Conservation (phyloP, 345 rosid species). For the Syzygium aromaticum region DNA sequence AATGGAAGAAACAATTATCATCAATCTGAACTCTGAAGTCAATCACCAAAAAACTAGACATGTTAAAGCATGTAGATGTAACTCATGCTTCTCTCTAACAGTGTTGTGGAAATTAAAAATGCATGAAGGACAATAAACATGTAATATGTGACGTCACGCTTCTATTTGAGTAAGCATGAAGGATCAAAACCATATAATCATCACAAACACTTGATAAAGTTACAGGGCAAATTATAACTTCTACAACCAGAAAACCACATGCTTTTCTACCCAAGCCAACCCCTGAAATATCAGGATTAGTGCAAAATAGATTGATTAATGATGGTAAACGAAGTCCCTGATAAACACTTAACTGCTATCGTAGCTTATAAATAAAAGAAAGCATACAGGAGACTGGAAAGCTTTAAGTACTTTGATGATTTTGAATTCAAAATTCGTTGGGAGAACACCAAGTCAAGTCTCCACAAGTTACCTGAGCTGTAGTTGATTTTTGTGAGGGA, state of each 20-base stretch:
- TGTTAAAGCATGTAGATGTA: background rate
- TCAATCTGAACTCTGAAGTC: background rate
- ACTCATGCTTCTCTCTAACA: background rate
- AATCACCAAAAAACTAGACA: background rate
- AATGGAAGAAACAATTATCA: background rate
- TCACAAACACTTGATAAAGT: background rate
- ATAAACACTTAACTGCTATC: background rate
- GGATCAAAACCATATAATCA: background rate
- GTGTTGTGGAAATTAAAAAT: background rate
- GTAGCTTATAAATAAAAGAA: background rate
- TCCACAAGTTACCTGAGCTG: background rate
- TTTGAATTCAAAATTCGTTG: background rate
- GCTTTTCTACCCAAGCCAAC: background rate
- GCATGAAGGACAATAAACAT: background rate
- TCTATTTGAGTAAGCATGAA: background rate
- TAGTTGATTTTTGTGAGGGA: background rate
- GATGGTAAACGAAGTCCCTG: background rate
- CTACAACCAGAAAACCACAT: background rate
- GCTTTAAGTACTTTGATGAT: background rate
- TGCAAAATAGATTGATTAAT: too few relatives aligned
- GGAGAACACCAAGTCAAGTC: background rate
- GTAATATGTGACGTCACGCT: background rate
- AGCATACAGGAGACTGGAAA: background rate
- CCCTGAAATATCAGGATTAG: background rate
- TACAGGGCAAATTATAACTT: background rate